These are phyloP conservation scores for Ensete glaucum DNA, from an alignment of 176 grass and related monocot species.

Conservation along the genomic window DNA sequence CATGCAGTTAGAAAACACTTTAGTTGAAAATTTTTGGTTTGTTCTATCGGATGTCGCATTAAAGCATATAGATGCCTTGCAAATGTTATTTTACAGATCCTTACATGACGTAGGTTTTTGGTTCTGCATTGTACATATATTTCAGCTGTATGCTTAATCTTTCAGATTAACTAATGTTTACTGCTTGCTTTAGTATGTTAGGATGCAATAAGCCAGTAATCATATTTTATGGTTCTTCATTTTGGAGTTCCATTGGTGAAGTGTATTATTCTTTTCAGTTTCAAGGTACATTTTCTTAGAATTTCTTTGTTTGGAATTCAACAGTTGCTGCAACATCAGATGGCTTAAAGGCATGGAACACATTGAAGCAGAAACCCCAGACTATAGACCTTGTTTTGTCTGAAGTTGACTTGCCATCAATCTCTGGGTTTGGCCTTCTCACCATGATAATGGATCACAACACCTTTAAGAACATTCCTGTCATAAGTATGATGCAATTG, in stretches of 20 bases:
- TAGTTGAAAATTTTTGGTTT: too few species aligned
- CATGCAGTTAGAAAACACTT: too few species aligned
- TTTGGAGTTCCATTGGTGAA: not conserved
- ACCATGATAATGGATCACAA: conserved; percentile 93
- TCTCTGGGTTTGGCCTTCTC: conserved; percentile 88
- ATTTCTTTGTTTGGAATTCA: conserved; percentile 8
- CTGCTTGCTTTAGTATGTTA: too few species aligned
- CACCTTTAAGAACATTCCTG: conserved; percentile 80
- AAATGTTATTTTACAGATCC: too few species aligned
- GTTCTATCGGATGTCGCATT: too few species aligned
- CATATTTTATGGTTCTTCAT: not conserved
- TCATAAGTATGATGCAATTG: conserved; percentile 64
- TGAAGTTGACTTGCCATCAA: conserved; percentile 83
- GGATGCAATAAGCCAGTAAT: too few species aligned
- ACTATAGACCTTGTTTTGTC: conserved; percentile 84
- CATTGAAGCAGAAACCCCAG: conserved; percentile 74
- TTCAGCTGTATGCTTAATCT: too few species aligned
- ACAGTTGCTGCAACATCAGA: conserved; percentile 60
- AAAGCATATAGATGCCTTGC: too few species aligned
- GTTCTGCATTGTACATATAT: too few species aligned
- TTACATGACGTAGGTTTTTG: too few species aligned
- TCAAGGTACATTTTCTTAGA: conserved; percentile 1
- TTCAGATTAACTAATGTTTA: too few species aligned
- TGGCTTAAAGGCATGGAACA: conserved; percentile 82
- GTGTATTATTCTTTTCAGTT: not conserved